These are phyloP conservation scores for Boletus edulis DNA, from an alignment of 768 basidiomycete genomes.

Conservation along the genomic window DNA sequence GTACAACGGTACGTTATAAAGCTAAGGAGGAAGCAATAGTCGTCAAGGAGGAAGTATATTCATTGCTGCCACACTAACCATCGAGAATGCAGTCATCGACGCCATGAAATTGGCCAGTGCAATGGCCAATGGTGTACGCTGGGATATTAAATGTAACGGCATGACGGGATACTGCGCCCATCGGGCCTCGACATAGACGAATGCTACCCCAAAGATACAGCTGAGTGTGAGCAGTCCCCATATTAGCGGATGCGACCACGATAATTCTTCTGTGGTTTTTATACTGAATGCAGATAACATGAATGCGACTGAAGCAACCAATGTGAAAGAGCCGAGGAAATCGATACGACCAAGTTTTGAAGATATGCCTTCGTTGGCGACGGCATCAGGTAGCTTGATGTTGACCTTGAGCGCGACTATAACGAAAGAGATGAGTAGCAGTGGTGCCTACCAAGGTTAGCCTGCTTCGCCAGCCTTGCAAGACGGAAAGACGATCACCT, in stretches of 20 bases:
- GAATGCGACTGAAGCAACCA: slow-evolving; percentile 67
- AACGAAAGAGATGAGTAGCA: slow-evolving; percentile 67
- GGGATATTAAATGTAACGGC: slow-evolving; percentile 76
- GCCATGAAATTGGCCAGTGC: slow-evolving; percentile 77
- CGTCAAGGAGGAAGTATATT: neutral
- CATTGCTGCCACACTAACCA: slow-evolving; percentile 41
- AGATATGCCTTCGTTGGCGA: slow-evolving; percentile 53
- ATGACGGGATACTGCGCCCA: slow-evolving; percentile 86
- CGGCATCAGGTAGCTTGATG: slow-evolving; percentile 66
- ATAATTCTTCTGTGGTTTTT: slow-evolving; percentile 73
- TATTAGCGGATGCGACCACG: slow-evolving; percentile 74
- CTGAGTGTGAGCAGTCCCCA: slow-evolving; percentile 62
- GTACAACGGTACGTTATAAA: slow-evolving; percentile 89
- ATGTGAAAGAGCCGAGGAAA: slow-evolving; percentile 76
- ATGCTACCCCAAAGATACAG: slow-evolving; percentile 50
- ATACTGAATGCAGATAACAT: slow-evolving; percentile 76
- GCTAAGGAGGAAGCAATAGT: slow-evolving; percentile 34
- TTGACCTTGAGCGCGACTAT: slow-evolving; percentile 77
- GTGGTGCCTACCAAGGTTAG: slow-evolving; percentile 56
- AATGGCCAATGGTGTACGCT: slow-evolving; percentile 79
- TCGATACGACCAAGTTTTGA: slow-evolving; percentile 81
- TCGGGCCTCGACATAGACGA: slow-evolving; percentile 76
- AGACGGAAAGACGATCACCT: slow-evolving; percentile 45
- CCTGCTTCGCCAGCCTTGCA: neutral
- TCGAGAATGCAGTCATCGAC: slow-evolving; percentile 78